These are phyloP conservation scores for Alternaria viburni DNA, from an alignment of 2,329 filamentous ascomycete genomes.

Conservation along the genomic window DNA sequence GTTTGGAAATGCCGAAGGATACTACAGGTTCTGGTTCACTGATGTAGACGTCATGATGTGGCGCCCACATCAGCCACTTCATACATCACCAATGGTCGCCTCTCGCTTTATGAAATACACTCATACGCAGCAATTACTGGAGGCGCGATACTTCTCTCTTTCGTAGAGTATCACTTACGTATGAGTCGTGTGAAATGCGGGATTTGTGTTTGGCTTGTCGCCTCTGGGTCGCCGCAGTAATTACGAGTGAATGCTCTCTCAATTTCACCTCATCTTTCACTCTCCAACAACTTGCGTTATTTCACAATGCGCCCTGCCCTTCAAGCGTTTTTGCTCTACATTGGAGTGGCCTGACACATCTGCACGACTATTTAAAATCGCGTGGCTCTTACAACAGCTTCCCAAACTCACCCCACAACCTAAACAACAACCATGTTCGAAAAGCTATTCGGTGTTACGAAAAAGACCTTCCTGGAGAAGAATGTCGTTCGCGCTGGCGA, in stretches of 20 bases:
- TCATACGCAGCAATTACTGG: not conserved
- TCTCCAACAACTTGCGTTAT: not conserved
- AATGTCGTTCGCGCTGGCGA: conserved; percentile 15
- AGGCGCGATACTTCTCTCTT: not conserved
- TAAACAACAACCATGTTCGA: conserved; percentile 3
- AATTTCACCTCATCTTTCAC: not conserved
- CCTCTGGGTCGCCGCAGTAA: not conserved
- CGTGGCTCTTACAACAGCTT: not conserved
- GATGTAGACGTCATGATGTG: not conserved
- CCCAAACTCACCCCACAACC: not conserved
- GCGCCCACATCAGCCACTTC: not conserved
- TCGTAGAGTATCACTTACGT: not conserved
- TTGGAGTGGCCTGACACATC: not conserved
- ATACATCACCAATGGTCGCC: not conserved
- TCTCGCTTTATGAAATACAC: not conserved
- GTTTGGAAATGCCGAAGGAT: not conserved
- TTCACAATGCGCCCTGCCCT: not conserved
- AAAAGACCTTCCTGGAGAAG: conserved; percentile 8
- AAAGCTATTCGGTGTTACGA: not conserved
- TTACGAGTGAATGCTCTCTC: not conserved
- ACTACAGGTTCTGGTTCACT: not conserved
- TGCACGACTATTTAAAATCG: not conserved
- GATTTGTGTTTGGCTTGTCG: not conserved
- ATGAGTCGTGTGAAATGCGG: not conserved
- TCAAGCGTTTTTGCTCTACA: not conserved